Evolutionary conservation across 192 early-diverging fungal species (phyloP).

Genomic region (Coemansia sp.): DNA sequence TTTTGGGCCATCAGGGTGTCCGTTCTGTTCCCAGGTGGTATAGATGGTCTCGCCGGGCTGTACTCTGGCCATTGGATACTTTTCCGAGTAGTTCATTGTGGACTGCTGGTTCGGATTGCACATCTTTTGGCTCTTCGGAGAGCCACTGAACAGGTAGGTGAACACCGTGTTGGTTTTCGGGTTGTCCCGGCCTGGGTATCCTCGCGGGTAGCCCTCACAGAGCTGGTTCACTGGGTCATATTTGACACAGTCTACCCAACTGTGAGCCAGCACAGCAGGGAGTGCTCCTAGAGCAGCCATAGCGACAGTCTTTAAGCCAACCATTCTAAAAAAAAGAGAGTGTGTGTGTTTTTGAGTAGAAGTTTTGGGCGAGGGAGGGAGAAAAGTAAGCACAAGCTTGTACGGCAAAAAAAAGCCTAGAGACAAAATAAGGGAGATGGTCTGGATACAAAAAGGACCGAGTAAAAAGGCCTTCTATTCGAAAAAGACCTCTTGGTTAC

Average conservation of each 20-base stretch:
- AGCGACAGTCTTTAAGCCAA: too few relatives aligned
- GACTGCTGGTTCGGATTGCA: slow-evolving; percentile 42
- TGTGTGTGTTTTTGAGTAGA: background rate
- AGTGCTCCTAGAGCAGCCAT: too few relatives aligned
- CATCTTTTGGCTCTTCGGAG: slow-evolving; percentile 37
- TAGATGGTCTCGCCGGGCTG: slow-evolving; percentile 51
- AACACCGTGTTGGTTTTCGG: slow-evolving; percentile 48
- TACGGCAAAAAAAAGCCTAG: background rate
- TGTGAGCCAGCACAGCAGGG: slow-evolving; percentile 52
- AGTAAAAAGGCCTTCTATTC: background rate
- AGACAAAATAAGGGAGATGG: background rate
- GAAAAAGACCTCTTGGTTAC: too few relatives aligned
- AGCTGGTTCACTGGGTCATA: slow-evolving; percentile 35
- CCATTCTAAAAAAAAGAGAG: background rate
- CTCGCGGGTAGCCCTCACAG: slow-evolving; percentile 49
- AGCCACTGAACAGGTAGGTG: slow-evolving; percentile 48
- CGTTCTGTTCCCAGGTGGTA: slow-evolving; percentile 54
- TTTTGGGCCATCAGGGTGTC: slow-evolving; percentile 46
- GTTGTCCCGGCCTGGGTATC: slow-evolving; percentile 50
- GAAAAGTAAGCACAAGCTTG: slow-evolving; percentile 1
- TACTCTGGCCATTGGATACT: slow-evolving; percentile 46
- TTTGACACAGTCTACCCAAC: slow-evolving; percentile 57
- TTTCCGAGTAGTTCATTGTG: slow-evolving; percentile 15
- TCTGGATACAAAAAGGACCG: slow-evolving; percentile 1
- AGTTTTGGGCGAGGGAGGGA: background rate